phyloP scores from a whole-genome alignment of 2,329 filamentous ascomycete genomes.

The Neopestalotiopsis sp. region DNA sequence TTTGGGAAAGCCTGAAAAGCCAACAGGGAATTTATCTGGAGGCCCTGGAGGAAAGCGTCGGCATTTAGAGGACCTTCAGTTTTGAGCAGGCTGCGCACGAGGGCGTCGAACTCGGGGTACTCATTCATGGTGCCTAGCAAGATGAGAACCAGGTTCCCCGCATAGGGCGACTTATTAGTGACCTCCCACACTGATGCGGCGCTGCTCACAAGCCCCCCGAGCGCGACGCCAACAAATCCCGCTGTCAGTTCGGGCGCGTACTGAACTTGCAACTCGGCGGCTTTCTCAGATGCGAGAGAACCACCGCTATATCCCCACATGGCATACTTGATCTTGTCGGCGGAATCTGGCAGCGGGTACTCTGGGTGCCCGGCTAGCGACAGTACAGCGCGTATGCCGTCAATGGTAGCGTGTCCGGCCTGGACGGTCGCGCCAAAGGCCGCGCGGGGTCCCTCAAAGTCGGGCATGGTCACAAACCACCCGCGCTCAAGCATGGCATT shows the following conservation, averaged over 20 bases:
- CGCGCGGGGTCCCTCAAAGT: conserved; percentile 3
- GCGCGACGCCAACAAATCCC: background rate
- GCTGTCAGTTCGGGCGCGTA: conserved; percentile 8
- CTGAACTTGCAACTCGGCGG: conserved; percentile 13
- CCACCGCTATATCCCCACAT: conserved; percentile 62
- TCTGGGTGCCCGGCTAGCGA: background rate
- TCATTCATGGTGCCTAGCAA: background rate
- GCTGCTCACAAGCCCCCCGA: background rate
- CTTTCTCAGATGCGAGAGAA: conserved; percentile 34
- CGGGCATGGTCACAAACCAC: conserved; percentile 6
- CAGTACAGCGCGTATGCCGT: conserved; percentile 11
- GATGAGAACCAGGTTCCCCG: background rate
- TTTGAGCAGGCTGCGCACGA: background rate
- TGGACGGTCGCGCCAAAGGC: conserved; percentile 1
- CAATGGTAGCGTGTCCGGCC: background rate
- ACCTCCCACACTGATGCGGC: background rate
- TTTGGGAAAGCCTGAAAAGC: background rate
- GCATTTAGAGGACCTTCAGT: background rate
- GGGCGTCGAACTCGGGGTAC: background rate
- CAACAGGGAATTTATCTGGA: background rate
- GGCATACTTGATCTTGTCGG: conserved; percentile 34
- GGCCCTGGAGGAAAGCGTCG: background rate
- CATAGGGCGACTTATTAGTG: background rate
- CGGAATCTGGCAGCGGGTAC: background rate
- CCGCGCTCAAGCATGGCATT: background rate